These are phyloP conservation scores for Fusarium sp. DNA, from an alignment of 2,329 filamentous ascomycete species.

Conservation along the genomic window DNA sequence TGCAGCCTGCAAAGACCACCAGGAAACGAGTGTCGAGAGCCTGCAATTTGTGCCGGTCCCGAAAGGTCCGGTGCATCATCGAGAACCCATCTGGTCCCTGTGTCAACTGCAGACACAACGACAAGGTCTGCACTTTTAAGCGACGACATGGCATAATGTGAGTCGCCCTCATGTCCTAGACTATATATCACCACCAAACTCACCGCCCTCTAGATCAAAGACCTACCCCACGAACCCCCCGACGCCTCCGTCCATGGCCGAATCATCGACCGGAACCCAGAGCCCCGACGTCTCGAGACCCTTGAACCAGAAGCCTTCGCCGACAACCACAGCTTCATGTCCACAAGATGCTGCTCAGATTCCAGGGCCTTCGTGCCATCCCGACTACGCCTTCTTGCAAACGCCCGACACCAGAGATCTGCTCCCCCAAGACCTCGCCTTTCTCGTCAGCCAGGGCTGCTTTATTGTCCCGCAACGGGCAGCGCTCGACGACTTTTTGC, in stretches of 20 bases:
- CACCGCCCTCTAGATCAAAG: slow-evolving; percentile 10
- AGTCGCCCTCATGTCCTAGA: neutral
- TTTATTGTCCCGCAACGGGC: slow-evolving; percentile 41
- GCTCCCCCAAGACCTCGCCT: slow-evolving; percentile 40
- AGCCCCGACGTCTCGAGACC: neutral
- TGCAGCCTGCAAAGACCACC: slow-evolving; percentile 20
- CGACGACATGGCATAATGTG: slow-evolving; percentile 32
- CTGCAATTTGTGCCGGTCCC: slow-evolving; percentile 38
- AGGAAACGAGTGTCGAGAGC: slow-evolving; percentile 40
- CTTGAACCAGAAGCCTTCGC: neutral
- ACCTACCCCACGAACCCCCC: slow-evolving; percentile 10
- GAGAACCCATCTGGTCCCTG: slow-evolving; percentile 35
- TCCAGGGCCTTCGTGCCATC: slow-evolving; percentile 23
- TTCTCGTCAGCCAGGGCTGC: slow-evolving; percentile 44
- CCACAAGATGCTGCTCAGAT: neutral
- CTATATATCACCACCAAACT: neutral
- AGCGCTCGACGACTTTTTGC: slow-evolving; percentile 45
- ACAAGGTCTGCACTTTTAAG: slow-evolving; percentile 42
- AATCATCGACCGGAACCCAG: neutral
- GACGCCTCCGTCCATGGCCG: slow-evolving; percentile 4
- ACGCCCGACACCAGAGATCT: slow-evolving; percentile 35
- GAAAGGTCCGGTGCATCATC: slow-evolving; percentile 45
- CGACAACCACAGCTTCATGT: neutral
- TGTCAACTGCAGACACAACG: slow-evolving; percentile 43
- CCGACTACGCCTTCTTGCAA: slow-evolving; percentile 41